Evolutionary conservation across 768 basidiomycete genomes (phyloP).

Genomic region (Pleurotus sapidus): DNA sequence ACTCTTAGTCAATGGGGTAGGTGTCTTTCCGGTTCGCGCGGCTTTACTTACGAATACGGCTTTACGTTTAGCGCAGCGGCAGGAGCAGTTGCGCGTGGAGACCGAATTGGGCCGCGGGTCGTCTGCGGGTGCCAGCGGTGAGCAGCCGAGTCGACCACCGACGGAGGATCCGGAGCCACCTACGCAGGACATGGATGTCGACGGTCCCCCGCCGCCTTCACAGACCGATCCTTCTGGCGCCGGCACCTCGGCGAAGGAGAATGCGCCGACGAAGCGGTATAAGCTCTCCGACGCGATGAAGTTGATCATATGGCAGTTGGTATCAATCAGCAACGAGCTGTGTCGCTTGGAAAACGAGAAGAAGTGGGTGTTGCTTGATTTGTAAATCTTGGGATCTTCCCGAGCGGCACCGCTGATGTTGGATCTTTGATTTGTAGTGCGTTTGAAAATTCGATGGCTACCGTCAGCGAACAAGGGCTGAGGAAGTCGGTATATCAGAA

Average conservation of each 20-base stretch:
- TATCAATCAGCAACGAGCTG: slow-evolving; percentile 79
- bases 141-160: slow-evolving; percentile 35
- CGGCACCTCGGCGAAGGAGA: slow-evolving; percentile 31
- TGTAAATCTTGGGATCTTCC: neutral
- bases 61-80: slow-evolving; percentile 39
- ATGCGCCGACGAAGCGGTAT: slow-evolving; percentile 66
- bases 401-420: neutral
- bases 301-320: slow-evolving; percentile 74
- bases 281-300: slow-evolving; percentile 81
- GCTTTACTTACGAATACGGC: neutral
- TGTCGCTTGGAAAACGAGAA: slow-evolving; percentile 69
- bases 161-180: slow-evolving; percentile 32
- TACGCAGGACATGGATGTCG: slow-evolving; percentile 31
- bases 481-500: slow-evolving; percentile 82
- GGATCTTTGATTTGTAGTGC: slow-evolving; percentile 22
- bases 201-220: slow-evolving; percentile 12
- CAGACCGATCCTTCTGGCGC: slow-evolving; percentile 11
- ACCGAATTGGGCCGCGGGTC: slow-evolving; percentile 27
- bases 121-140: slow-evolving; percentile 15
- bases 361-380: slow-evolving; percentile 36
- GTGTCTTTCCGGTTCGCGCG: slow-evolving; percentile 15
- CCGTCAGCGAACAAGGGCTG: slow-evolving; percentile 78
- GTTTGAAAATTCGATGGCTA: slow-evolving; percentile 66
- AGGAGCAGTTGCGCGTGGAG: slow-evolving; percentile 50
- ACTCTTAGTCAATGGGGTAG: slow-evolving; percentile 66